phyloP scores from a whole-genome alignment of 352 stramenopile species.

The Globisporangium abappressorium region DNA sequence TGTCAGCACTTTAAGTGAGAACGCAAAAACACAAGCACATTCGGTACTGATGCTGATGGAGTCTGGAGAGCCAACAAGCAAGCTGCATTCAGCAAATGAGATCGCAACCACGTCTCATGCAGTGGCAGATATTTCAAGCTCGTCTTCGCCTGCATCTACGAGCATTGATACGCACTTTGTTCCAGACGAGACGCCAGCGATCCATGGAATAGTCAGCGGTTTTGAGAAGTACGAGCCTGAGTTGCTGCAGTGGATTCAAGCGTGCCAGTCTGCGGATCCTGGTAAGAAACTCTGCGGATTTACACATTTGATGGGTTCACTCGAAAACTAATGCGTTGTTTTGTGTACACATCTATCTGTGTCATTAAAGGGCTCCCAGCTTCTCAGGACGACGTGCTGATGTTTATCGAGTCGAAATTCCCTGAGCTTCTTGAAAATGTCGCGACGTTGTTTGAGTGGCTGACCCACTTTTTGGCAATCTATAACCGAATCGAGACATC shows the following conservation, averaged over 20 bases:
- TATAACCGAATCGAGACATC: conserved; percentile 26
- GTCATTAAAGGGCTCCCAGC: conserved; percentile 14
- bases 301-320: not conserved
- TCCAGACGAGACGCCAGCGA: not conserved
- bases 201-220: not conserved
- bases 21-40: not conserved
- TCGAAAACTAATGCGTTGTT: not conserved
- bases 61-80: not conserved
- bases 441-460: conserved; percentile 55
- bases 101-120: not conserved
- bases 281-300: not conserved
- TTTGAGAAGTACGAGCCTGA: conserved; percentile 48
- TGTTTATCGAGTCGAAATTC: conserved; percentile 60
- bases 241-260: conserved; percentile 48
- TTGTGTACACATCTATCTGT: not conserved
- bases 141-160: not conserved
- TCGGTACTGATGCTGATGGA: not conserved
- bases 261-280: conserved; percentile 30
- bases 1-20: not conserved
- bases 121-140: not conserved
- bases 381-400: conserved; percentile 55
- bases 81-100: not conserved
- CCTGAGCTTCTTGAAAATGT: conserved; percentile 52
- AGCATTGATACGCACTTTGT: not conserved
- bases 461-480: conserved; percentile 43